Conservation (phyloP, 1,139 yeast species). For the Ogataea hybrid region DNA sequence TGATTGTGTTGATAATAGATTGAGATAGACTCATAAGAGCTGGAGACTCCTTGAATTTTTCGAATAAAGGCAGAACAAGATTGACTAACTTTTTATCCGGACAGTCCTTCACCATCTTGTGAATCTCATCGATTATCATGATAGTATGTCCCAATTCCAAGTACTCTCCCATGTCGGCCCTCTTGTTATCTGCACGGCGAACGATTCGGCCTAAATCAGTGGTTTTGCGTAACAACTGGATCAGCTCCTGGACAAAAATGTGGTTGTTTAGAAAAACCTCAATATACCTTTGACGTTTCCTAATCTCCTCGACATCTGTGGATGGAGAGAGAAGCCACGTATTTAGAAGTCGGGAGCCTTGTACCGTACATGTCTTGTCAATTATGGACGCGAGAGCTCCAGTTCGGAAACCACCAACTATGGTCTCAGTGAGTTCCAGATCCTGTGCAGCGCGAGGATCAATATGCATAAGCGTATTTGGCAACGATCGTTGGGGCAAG, state of each 20-base stretch:
- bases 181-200: slow-evolving; percentile 40
- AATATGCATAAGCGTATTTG: slow-evolving; percentile 62
- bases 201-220: slow-evolving; percentile 54
- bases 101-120: slow-evolving; percentile 11
- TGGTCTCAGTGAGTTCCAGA: slow-evolving; percentile 62
- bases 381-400: slow-evolving; percentile 74
- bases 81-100: slow-evolving; percentile 10
- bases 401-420: slow-evolving; percentile 53
- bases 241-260: slow-evolving; percentile 36
- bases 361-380: slow-evolving; percentile 69
- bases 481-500: slow-evolving; percentile 49
- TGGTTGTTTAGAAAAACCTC: slow-evolving; percentile 45
- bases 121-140: slow-evolving; percentile 22
- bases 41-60: slow-evolving; percentile 14
- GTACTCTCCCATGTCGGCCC: slow-evolving; percentile 30
- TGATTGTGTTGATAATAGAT: slow-evolving; percentile 23
- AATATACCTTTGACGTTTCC: slow-evolving; percentile 62
- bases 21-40: slow-evolving; percentile 21
- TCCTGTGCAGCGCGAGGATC: slow-evolving; percentile 84
- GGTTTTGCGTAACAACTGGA: slow-evolving; percentile 36
- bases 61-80: slow-evolving; percentile 22
- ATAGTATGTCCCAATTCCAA: slow-evolving; percentile 30
- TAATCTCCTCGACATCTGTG: slow-evolving; percentile 53
- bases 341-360: slow-evolving; percentile 75
- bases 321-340: slow-evolving; percentile 87